Conservation (phyloP, 2,329 filamentous ascomycete genomes). For the Phaeosphaeria sp. region DNA sequence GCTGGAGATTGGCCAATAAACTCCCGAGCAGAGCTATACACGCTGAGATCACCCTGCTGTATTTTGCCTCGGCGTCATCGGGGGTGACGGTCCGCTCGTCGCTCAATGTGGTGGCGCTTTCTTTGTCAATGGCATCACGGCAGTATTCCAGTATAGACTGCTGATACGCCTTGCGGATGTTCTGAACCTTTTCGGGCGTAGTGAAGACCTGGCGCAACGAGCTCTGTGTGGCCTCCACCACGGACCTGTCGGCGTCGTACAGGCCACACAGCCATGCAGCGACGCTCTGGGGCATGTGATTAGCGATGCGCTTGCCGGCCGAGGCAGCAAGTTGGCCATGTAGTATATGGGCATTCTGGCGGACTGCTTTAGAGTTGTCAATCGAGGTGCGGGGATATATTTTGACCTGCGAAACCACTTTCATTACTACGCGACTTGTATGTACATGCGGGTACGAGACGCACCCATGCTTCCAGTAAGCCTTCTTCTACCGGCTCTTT, state of each 20-base stretch:
- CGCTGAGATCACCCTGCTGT: constrained; percentile 75
- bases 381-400: constrained; percentile 89
- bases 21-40: constrained; percentile 62
- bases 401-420: constrained; percentile 65
- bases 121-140: constrained; percentile 74
- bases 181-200: constrained; percentile 77
- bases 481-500: constrained; percentile 75
- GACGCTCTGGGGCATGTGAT: constrained; percentile 75
- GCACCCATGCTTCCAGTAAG: constrained; percentile 87
- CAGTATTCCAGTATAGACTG: constrained; percentile 82
- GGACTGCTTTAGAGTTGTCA: constrained; percentile 84
- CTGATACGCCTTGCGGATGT: constrained; percentile 84
- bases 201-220: constrained; percentile 78
- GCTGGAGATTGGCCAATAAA: constrained; percentile 54
- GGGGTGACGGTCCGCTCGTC: constrained; percentile 83
- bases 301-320: constrained; percentile 82
- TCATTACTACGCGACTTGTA: constrained; percentile 48
- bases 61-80: constrained; percentile 87
- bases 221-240: constrained; percentile 77
- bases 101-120: constrained; percentile 82
- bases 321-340: constrained; percentile 68
- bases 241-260: constrained; percentile 82
- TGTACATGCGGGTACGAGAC: constrained; percentile 47
- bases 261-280: constrained; percentile 90
- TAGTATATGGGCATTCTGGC: constrained; percentile 81